A percentile compares a stretch with the other conserved stretches of the same genome.
Conservation (phyloP, 169 alveolate genomes). For the Eimeria praecox region DNA sequence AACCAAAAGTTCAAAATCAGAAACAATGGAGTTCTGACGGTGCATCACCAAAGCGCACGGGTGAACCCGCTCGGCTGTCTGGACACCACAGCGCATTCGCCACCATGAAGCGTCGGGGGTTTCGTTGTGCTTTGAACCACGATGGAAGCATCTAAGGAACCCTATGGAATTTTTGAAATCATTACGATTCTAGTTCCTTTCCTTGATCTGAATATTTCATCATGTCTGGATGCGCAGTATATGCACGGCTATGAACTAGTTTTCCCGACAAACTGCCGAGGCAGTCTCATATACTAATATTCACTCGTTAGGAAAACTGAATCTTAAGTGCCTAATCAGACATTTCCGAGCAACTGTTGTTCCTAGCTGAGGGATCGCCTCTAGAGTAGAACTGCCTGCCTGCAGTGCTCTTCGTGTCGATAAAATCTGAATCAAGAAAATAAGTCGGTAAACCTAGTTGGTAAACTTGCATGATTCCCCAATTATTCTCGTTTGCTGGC, state of each 20-base stretch:
- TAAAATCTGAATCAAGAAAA: neutral
- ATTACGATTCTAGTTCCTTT: neutral
- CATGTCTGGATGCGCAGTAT: neutral
- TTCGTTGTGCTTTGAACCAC: neutral
- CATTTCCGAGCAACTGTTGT: neutral
- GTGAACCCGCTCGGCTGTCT: neutral
- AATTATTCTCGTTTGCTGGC: neutral
- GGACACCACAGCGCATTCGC: constrained; percentile 8
- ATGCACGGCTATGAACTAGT: neutral
- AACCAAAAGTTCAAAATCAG: constrained; percentile 53
- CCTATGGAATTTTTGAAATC: neutral
- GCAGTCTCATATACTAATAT: neutral
- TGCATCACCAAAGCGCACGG: neutral
- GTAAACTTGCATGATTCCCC: neutral
- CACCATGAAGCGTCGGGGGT: neutral
- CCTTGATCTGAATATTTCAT: neutral
- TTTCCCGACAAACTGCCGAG: neutral
- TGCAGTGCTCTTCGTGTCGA: neutral
- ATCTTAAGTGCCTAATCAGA: neutral
- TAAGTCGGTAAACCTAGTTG: neutral
- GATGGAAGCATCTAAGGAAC: neutral
- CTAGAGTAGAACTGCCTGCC: neutral
- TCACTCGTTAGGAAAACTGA: neutral
- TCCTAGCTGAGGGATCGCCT: neutral
- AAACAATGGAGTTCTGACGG: constrained; percentile 51